A percentile compares a stretch with the other conserved stretches of the same genome.
Conservation (phyloP, 2,329 filamentous ascomycete species). For the Colletotrichum lini region DNA sequence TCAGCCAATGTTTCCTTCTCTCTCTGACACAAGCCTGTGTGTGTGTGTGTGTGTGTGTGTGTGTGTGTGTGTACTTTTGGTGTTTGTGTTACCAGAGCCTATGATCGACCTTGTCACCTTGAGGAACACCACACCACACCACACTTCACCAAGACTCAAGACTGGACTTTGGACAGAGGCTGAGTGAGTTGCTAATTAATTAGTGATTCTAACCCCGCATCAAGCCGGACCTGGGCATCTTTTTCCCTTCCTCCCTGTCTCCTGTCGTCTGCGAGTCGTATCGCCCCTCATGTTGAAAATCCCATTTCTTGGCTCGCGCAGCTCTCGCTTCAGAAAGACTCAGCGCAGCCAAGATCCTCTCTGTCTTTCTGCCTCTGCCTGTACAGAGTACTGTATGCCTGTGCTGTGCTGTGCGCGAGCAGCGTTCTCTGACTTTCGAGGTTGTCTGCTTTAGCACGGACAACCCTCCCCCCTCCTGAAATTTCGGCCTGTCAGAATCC, state of each 20-base stretch:
- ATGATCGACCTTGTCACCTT: too few relatives aligned
- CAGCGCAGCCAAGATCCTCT: background rate
- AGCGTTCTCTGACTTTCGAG: background rate
- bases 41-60: too few relatives aligned
- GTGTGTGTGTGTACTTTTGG: too few relatives aligned
- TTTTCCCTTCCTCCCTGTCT: conserved; percentile 21
- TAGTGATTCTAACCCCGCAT: conserved; percentile 11
- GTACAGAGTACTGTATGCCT: too few relatives aligned
- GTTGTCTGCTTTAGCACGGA: background rate
- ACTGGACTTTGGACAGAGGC: too few relatives aligned
- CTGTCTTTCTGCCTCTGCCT: too few relatives aligned
- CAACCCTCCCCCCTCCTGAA: background rate
- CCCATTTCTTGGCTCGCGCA: conserved; percentile 32
- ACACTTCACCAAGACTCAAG: too few relatives aligned
- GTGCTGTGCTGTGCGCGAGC: background rate
- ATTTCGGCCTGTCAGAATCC: conserved; percentile 9
- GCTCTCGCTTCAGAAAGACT: conserved; percentile 23
- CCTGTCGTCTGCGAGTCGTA: conserved; percentile 34
- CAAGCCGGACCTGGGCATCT: background rate
- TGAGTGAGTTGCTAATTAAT: too few relatives aligned
- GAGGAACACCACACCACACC: too few relatives aligned
- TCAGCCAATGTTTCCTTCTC: background rate
- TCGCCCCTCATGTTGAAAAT: conserved; percentile 20
- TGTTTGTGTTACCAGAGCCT: too few relatives aligned
- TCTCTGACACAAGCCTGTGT: background rate